Base-by-base conservation (phyloP, 345 rosid genomes). In the Aethionema arabicum region DNA sequence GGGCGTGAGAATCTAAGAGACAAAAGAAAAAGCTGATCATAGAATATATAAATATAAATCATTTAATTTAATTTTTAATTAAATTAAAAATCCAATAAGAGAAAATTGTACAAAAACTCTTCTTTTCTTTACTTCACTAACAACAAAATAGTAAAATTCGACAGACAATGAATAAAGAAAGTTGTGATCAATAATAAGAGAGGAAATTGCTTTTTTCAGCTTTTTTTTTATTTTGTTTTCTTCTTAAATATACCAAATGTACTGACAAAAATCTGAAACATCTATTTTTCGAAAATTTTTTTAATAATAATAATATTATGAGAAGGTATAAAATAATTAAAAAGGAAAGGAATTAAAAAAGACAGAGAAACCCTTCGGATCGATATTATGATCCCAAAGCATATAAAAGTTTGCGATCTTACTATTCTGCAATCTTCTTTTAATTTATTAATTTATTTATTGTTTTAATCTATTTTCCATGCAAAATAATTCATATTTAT, bases 1-100 rank as follows among this genome's bases (percentile, higher is more conserved):
- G 78, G 84, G 90, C 88, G 84, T 82, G 80, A 82, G 78, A 83
- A 81, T 90, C 91, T 82, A 87, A 50, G 65, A 75, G 83, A 73
- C 73, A 67, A 73, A 72, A 72, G 57, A 54, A 41, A 72, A 67
- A 72, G 72, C 67, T 61, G 66, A 61, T 46, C 54, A 29, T 59
- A 63, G 74, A 63, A 63, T 70, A 53, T 49, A 21, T 21, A 21
- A 1, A 21, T 21, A 21, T 21, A 21, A 56, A 70, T 46, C 53
- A 63, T 56, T 56, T 56, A 6, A 16, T 31, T 61, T 45, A 21
- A 11, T 55, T 55, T 63, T 55, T 59, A 54, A 49, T 41, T 60
- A 37, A 42, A 51, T n/a, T n/a, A n/a, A n/a, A n/a, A n/a, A n/a
- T n/a, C n/a, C n/a, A n/a, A n/a, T n/a, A n/a, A n/a, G n/a, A n/a